These are phyloP conservation scores for Garcia nutans DNA, from an alignment of 345 rosid genomes.

Conservation along the genomic window DNA sequence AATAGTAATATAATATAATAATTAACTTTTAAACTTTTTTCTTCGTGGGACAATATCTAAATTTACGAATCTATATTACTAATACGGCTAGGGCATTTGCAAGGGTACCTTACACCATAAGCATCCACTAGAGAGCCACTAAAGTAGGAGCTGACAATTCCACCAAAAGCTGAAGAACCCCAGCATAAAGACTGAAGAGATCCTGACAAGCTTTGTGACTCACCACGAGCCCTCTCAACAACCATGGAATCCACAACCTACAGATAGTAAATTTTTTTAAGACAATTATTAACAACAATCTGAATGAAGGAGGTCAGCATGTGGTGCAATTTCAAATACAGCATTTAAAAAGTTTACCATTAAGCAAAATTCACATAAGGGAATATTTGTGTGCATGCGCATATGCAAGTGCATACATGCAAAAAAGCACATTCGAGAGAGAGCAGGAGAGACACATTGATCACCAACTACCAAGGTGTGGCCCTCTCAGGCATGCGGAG, in stretches of 20 bases:
- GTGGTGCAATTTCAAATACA: background rate
- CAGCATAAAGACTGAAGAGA: conserved; percentile 93
- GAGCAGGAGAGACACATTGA: background rate
- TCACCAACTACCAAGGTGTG: too few species aligned
- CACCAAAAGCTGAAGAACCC: conserved; percentile 99
- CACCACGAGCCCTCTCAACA: conserved; percentile 97
- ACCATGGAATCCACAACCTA: conserved; percentile 99
- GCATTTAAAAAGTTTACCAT: background rate
- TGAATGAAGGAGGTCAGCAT: background rate
- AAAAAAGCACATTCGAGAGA: background rate
- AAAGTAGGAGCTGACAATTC: conserved; percentile 91
- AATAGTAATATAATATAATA: too few species aligned
- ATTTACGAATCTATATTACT: too few species aligned
- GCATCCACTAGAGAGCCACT: conserved; percentile 89
- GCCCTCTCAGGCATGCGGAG: background rate
- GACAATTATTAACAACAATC: background rate
- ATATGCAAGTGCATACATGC: background rate
- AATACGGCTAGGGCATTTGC: too few species aligned
- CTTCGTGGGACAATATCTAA: too few species aligned
- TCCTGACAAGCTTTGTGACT: conserved; percentile 88
- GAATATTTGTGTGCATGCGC: too few species aligned
- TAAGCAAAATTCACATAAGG: background rate
- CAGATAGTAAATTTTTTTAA: conserved; percentile 15
- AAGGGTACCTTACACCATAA: conserved; percentile 77
- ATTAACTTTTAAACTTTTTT: too few species aligned